phyloP scores from a whole-genome alignment of 441 rosid species.

The Brassica balearica region DNA sequence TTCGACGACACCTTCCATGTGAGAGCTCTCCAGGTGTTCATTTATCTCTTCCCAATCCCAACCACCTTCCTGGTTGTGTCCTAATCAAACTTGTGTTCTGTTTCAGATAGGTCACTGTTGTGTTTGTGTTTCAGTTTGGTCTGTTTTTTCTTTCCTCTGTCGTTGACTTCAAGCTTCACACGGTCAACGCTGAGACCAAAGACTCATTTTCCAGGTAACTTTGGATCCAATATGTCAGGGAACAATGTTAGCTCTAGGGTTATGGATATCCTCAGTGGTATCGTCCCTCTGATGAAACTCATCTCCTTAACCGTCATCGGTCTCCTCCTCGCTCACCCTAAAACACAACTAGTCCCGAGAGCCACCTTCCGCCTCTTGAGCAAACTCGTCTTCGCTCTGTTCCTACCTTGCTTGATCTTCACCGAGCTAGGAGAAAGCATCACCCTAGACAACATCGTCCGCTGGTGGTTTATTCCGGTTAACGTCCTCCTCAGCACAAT shows the following conservation, averaged over 20 bases:
- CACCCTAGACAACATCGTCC: slow-evolving; percentile 55
- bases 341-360: slow-evolving; percentile 60
- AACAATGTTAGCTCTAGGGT: slow-evolving; percentile 44
- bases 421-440: slow-evolving; percentile 87
- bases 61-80: background rate
- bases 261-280: slow-evolving; percentile 58
- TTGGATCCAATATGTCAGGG: slow-evolving; percentile 46
- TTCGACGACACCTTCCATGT: slow-evolving; percentile 24
- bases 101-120: slow-evolving; percentile 8
- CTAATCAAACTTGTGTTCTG: slow-evolving; percentile 7
- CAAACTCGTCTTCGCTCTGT: slow-evolving; percentile 88
- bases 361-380: slow-evolving; percentile 84
- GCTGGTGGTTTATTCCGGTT: slow-evolving; percentile 94
- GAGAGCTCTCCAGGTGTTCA: slow-evolving; percentile 24
- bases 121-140: slow-evolving; percentile 7
- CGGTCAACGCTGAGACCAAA: slow-evolving; percentile 13
- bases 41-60: background rate
- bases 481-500: slow-evolving; percentile 76
- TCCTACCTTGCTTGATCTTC: slow-evolving; percentile 91
- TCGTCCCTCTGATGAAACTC: slow-evolving; percentile 78
- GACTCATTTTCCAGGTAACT: background rate
- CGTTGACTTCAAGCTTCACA: slow-evolving; percentile 27
- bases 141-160: background rate
- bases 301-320: slow-evolving; percentile 73
- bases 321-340: slow-evolving; percentile 80